phyloP scores from a whole-genome alignment of 2,329 filamentous ascomycete genomes.

The Diaporthe caulivora region DNA sequence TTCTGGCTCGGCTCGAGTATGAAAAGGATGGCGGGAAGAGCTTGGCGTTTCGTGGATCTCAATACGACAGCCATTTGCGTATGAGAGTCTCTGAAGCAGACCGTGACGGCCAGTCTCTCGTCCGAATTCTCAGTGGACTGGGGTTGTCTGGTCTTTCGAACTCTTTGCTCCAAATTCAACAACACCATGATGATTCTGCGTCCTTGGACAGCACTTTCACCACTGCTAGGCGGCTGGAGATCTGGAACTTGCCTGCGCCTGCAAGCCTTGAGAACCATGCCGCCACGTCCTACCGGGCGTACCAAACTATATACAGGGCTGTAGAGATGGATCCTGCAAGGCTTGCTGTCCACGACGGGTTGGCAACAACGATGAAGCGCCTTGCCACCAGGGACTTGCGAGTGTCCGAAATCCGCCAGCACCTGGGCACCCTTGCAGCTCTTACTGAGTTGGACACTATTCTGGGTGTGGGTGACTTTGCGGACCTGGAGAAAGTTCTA shows the following conservation, averaged over 20 bases:
- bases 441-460: conserved; percentile 87
- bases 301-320: conserved; percentile 82
- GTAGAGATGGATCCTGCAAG: conserved; percentile 66
- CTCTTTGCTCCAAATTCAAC: conserved; percentile 78
- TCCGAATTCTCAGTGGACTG: conserved; percentile 82
- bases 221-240: conserved; percentile 84
- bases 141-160: conserved; percentile 90
- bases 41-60: conserved; percentile 89
- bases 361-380: conserved; percentile 70
- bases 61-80: conserved; percentile 87
- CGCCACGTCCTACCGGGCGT: conserved; percentile 81
- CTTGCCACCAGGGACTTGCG: conserved; percentile 64
- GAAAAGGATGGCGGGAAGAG: conserved; percentile 90
- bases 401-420: conserved; percentile 64
- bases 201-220: conserved; percentile 80
- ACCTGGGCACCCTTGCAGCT: conserved; percentile 75
- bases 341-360: conserved; percentile 71
- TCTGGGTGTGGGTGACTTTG: conserved; percentile 68
- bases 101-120: conserved; percentile 75
- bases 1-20: conserved; percentile 87
- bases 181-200: conserved; percentile 66
- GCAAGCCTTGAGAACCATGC: conserved; percentile 71
- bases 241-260: conserved; percentile 90
- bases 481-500: conserved; percentile 73
- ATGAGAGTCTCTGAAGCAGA: conserved; percentile 66